A percentile compares a stretch with the other conserved stretches of the same genome.
phyloP scores from a whole-genome alignment of 768 basidiomycete genomes.

The Mycena olivaceomarginata region DNA sequence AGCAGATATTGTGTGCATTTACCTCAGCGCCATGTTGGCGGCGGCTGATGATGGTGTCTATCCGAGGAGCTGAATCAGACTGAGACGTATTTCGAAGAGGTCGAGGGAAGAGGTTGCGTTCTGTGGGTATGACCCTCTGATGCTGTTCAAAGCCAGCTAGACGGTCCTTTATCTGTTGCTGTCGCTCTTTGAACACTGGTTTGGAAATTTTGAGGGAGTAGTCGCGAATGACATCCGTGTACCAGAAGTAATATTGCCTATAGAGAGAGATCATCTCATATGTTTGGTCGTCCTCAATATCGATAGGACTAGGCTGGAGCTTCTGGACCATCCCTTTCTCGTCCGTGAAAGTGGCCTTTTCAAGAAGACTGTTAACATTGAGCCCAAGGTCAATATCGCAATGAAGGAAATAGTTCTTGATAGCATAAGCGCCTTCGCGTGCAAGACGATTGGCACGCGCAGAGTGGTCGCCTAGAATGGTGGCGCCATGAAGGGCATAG shows the following conservation, averaged over 20 bases:
- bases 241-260: not conserved
- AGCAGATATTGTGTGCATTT: too few relatives aligned
- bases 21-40: not conserved
- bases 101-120: not conserved
- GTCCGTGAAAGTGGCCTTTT: not conserved
- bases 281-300: not conserved
- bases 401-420: constrained; percentile 5
- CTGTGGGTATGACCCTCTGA: not conserved
- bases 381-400: not conserved
- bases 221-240: not conserved
- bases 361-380: not conserved
- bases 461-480: not conserved
- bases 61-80: not conserved
- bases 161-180: not conserved
- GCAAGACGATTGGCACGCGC: constrained; percentile 1
- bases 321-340: not conserved
- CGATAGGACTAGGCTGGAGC: not conserved
- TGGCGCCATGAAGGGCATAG: not conserved
- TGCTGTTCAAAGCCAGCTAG: not conserved
- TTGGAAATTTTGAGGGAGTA: constrained; percentile 5
- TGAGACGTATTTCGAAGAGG: not conserved
- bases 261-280: not conserved
- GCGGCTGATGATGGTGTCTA: not conserved
- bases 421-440: not conserved
- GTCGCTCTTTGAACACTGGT: not conserved